phyloP scores from a whole-genome alignment of 2,329 filamentous ascomycete species.

The Monosporascus sp. region DNA sequence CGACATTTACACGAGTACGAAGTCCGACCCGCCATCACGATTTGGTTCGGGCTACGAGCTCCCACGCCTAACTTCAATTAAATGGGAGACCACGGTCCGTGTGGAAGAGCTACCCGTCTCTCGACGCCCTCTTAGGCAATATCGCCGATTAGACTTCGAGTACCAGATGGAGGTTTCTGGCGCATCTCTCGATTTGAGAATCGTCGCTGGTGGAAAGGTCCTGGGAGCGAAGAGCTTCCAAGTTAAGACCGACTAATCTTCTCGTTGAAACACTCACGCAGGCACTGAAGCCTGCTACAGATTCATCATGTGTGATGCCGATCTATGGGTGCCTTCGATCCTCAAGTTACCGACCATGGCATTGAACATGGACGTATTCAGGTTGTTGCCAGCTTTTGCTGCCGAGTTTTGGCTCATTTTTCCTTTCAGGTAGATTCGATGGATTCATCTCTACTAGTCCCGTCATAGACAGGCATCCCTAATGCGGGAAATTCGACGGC shows the following conservation, averaged over 20 bases:
- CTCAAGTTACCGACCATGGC: too few relatives aligned
- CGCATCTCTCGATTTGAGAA: neutral
- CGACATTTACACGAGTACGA: neutral
- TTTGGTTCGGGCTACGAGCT: neutral
- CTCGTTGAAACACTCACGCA: neutral
- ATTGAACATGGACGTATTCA: too few relatives aligned
- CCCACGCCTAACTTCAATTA: neutral
- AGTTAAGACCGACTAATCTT: neutral
- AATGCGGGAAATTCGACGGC: too few relatives aligned
- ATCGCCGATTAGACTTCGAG: neutral
- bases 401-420: too few relatives aligned
- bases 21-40: neutral
- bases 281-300: neutral
- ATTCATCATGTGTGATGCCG: too few relatives aligned
- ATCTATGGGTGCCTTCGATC: too few relatives aligned
- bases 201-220: neutral
- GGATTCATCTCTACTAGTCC: too few relatives aligned
- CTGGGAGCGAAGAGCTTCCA: neutral
- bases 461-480: too few relatives aligned
- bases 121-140: neutral
- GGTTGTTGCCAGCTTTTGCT: too few relatives aligned
- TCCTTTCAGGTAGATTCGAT: too few relatives aligned
- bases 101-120: neutral
- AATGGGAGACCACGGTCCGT: neutral
- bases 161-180: neutral